Evolutionary conservation across 2,329 filamentous ascomycete genomes (phyloP).

Genomic region (Aspergillus latus): DNA sequence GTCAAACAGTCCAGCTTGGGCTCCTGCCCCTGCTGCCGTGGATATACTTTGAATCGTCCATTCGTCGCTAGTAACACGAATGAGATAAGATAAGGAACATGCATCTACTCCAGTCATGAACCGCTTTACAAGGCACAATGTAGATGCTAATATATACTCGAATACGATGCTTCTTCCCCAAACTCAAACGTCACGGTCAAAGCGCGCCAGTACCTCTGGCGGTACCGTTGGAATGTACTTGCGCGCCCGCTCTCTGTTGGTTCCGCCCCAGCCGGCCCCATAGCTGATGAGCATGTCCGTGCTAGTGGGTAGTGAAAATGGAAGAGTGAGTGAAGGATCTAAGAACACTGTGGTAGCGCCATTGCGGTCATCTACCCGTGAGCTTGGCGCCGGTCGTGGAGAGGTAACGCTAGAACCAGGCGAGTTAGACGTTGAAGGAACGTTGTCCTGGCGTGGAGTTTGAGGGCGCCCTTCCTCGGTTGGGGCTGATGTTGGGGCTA

Average conservation of each 20-base stretch:
- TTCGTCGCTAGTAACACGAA: conserved; percentile 4
- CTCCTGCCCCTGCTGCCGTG: neutral
- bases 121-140: conserved; percentile 1
- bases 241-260: conserved; percentile 85
- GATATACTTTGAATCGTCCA: conserved; percentile 2
- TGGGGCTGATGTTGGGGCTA: conserved; percentile 16
- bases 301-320: conserved; percentile 90
- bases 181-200: conserved; percentile 58
- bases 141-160: conserved; percentile 1
- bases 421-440: conserved; percentile 16
- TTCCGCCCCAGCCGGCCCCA: conserved; percentile 88
- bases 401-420: conserved; percentile 26
- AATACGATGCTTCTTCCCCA: neutral
- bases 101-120: neutral
- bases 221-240: conserved; percentile 97
- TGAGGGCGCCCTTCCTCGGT: conserved; percentile 29
- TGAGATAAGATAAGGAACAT: conserved; percentile 1
- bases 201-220: conserved; percentile 84
- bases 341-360: conserved; percentile 59
- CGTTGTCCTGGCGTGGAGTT: conserved; percentile 28
- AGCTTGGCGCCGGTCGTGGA: conserved; percentile 23
- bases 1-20: neutral
- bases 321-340: conserved; percentile 87
- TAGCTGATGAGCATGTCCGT: conserved; percentile 97
- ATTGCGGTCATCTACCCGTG: conserved; percentile 28